Conservation (phyloP, 345 rosid species). For the Punica granatum region DNA sequence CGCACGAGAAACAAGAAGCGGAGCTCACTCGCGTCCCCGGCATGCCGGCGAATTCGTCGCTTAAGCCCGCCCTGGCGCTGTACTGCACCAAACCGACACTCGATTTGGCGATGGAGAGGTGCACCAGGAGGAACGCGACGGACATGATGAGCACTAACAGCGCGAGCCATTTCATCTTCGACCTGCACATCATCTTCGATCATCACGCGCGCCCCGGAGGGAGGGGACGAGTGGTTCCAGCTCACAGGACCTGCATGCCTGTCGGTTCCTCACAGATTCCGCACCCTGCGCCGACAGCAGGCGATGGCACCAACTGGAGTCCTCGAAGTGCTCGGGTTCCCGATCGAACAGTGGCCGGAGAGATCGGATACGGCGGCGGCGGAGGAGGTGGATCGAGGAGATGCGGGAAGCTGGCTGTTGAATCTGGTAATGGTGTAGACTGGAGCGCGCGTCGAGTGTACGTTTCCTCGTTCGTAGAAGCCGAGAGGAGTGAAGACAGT, state of each 20-base stretch:
- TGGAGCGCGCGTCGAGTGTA: not conserved
- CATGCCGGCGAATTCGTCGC: slow-evolving; percentile 36
- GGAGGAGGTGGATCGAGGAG: slow-evolving; percentile 1
- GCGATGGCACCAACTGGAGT: not conserved
- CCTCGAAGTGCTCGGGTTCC: not conserved
- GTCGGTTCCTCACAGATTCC: not conserved
- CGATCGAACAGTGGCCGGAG: not conserved
- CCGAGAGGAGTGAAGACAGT: too few relatives aligned
- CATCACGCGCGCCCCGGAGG: slow-evolving; percentile 1
- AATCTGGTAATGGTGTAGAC: not conserved
- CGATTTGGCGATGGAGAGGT: slow-evolving; percentile 79
- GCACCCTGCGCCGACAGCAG: not conserved
- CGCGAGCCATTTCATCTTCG: slow-evolving; percentile 89
- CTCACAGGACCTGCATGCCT: not conserved
- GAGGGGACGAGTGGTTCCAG: not conserved
- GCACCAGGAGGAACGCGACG: slow-evolving; percentile 66
- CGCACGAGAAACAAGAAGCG: not conserved
- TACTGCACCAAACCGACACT: slow-evolving; percentile 42
- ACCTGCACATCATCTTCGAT: slow-evolving; percentile 59
- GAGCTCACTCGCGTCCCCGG: slow-evolving; percentile 39
- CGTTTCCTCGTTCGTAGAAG: not conserved
- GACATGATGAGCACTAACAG: slow-evolving; percentile 65
- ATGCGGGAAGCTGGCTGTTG: not conserved
- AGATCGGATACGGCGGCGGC: not conserved
- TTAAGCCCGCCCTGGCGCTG: slow-evolving; percentile 42